Percentiles rank a stretch among this genome's conserved stretches.
These are phyloP conservation scores for Paramecium caudatum DNA, from an alignment of 73 alveolate genomes.

Conservation along the genomic window DNA sequence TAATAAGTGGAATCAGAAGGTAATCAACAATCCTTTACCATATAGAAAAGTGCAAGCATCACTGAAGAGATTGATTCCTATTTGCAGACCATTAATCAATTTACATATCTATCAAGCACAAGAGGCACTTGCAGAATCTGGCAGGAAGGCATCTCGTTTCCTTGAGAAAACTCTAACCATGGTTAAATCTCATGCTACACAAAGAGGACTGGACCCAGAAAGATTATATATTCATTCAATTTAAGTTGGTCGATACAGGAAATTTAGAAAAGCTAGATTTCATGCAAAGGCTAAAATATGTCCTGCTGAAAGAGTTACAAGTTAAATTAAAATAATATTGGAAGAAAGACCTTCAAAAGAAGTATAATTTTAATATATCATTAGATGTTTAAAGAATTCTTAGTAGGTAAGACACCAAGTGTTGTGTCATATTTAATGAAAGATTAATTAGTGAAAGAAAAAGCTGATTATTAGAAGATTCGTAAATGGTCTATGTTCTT, in stretches of 20 bases:
- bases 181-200: conserved; percentile 57
- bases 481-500: background rate
- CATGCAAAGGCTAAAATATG: conserved; percentile 59
- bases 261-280: conserved; percentile 40
- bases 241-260: conserved; percentile 2
- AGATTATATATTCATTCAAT: conserved; percentile 47
- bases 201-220: conserved; percentile 53
- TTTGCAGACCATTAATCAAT: conserved; percentile 7
- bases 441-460: conserved; percentile 10
- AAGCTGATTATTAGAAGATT: conserved; percentile 19
- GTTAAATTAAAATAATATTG: conserved; percentile 17
- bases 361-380: background rate
- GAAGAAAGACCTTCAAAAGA: conserved; percentile 59
- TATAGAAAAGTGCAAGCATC: conserved; percentile 60
- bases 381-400: conserved; percentile 46
- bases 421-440: conserved; percentile 30
- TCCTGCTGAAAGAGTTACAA: conserved; percentile 15
- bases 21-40: background rate
- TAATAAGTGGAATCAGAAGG: conserved; percentile 60
- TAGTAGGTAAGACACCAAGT: conserved; percentile 12
- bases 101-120: conserved; percentile 27
- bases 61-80: conserved; percentile 18
- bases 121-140: conserved; percentile 2
- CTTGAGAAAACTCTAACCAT: background rate
- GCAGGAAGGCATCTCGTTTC: conserved; percentile 51